Base-by-base conservation (phyloP, 495 filamentous ascomycete species). In the Rhizodiscina lignyota region DNA sequence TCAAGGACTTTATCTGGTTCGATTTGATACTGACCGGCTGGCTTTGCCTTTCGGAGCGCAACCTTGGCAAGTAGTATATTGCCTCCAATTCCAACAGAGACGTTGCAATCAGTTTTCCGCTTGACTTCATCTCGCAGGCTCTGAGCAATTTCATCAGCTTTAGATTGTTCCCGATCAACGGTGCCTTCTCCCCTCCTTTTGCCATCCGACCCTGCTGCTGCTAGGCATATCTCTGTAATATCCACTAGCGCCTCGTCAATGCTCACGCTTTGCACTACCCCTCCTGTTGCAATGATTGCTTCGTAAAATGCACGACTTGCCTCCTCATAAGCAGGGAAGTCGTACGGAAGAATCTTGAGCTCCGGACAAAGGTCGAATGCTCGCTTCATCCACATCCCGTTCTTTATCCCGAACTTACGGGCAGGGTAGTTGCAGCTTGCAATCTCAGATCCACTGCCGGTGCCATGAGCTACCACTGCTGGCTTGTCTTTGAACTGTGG, bases 351-450 rank as follows among this genome's bases (percentile, higher is more conserved):
- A 4, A 91, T 69, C 41, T 85, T 80, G 20, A 97, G 65, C 15
- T 84, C 71, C 0, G 85, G 78, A 54, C 86, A 97, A 10, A 84
- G 58, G 40, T 86, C 73, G 42, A 76, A 63, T 2, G 91, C 89
- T 20, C 68, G 63, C 48, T 85, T 86, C 85, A 97, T 93, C 89
- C 89, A 97, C 91, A 94, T 94, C 5, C 91, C 89, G 42, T 96
- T 96, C 51, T 83, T 93, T 34, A 96, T 64, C 0, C 86, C 89
- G 45, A 70, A 85, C 16, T 69, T 66, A 17, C 89, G 73, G 2
- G 91, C 89, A 16, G 75, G 71, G 52, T 97, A 97, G 53, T 94
- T 97, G 55, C 89, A 97, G 38, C 85, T 93, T 5, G 89, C 89
- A 43, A 97, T 94, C 49, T 96, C 89, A 1, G 85, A 92, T 15